These are phyloP conservation scores for Lyophyllum shimeji DNA, from an alignment of 768 basidiomycete genomes.

Conservation along the genomic window DNA sequence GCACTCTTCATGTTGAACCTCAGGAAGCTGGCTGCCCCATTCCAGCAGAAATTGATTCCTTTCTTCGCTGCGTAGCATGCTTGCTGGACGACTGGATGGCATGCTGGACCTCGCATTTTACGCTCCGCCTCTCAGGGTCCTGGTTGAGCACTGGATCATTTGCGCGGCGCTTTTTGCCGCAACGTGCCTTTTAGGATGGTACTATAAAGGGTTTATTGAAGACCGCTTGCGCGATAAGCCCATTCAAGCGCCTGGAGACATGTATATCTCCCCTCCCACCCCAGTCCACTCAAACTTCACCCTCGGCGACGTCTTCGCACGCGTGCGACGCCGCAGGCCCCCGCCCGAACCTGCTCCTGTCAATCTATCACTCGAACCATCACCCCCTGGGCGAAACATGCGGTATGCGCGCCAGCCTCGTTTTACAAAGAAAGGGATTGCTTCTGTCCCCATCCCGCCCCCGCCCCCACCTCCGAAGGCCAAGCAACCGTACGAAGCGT, in stretches of 20 bases:
- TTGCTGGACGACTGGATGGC: constrained; percentile 3
- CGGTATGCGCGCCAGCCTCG: constrained; percentile 12
- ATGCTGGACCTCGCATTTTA: neutral
- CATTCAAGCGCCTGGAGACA: neutral
- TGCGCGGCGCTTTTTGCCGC: constrained; percentile 17
- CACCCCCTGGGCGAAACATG: constrained; percentile 8
- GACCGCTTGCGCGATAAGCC: constrained; percentile 8
- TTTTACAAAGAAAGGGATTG: constrained; percentile 16
- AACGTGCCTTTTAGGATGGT: constrained; percentile 28
- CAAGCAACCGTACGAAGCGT: constrained; percentile 65
- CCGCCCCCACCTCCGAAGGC: constrained; percentile 14
- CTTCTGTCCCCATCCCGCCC: constrained; percentile 8
- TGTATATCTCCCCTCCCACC: constrained; percentile 1
- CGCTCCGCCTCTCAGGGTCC: constrained; percentile 5
- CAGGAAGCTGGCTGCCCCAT: no score
- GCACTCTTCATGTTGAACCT: no score
- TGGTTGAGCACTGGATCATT: constrained; percentile 14
- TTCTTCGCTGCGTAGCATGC: constrained; percentile 11
- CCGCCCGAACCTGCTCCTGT: constrained; percentile 1
- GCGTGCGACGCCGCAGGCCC: constrained; percentile 9
- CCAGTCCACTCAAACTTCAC: neutral
- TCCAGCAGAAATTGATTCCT: neutral
- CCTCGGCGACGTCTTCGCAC: constrained; percentile 8
- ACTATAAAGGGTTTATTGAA: constrained; percentile 21
- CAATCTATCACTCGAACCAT: neutral